These are phyloP conservation scores for Termitomyces sp. DNA, from an alignment of 768 basidiomycete species.

Conservation along the genomic window DNA sequence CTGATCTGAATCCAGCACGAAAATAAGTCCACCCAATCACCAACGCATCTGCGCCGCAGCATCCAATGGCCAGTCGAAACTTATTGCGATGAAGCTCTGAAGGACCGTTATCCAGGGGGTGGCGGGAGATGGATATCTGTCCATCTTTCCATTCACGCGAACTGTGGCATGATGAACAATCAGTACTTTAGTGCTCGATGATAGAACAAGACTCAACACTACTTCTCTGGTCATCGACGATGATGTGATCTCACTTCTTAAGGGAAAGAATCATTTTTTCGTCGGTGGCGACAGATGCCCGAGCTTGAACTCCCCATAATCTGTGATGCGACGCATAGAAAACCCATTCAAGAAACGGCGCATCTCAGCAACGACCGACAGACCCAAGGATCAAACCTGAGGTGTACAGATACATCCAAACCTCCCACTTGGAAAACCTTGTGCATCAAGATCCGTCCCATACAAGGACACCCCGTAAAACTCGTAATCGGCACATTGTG, in stretches of 20 bases:
- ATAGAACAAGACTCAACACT: background rate
- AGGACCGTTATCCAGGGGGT: too few relatives aligned
- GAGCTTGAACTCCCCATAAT: background rate
- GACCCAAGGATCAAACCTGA: background rate
- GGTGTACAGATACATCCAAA: background rate
- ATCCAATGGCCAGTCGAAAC: too few relatives aligned
- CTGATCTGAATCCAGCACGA: too few relatives aligned
- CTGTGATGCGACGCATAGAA: background rate
- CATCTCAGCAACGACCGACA: too few relatives aligned
- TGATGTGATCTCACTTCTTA: background rate
- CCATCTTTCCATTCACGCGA: background rate
- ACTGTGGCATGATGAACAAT: background rate
- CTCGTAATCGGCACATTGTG: background rate
- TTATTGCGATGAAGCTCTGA: too few relatives aligned
- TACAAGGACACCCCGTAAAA: background rate
- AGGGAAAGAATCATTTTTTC: background rate
- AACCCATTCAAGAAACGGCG: too few relatives aligned
- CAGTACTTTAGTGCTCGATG: background rate
- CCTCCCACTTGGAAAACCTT: too few relatives aligned
- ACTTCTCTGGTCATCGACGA: too few relatives aligned
- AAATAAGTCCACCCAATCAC: too few relatives aligned
- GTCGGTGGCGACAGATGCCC: background rate
- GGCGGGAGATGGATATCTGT: background rate
- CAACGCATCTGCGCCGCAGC: too few relatives aligned
- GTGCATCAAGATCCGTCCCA: background rate